phyloP scores from a whole-genome alignment of 2,329 filamentous ascomycete genomes.

The Cucurbitaria berberidis region DNA sequence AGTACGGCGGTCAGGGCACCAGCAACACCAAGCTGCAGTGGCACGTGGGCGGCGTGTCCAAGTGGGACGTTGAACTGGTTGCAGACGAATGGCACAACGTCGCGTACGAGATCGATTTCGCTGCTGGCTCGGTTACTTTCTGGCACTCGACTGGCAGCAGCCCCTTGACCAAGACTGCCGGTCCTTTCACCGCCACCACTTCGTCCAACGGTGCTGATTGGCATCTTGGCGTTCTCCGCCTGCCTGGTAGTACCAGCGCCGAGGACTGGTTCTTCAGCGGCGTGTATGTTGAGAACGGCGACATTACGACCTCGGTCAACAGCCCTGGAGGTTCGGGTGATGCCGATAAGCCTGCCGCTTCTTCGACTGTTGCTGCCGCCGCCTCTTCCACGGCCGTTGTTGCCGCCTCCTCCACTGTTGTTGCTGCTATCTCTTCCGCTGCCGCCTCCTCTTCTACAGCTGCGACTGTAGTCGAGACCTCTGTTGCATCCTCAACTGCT shows the following conservation, averaged over 20 bases:
- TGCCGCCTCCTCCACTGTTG: constrained; percentile 3
- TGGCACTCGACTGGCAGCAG: constrained; percentile 71
- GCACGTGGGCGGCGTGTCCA: constrained; percentile 64
- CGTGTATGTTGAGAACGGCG: constrained; percentile 70
- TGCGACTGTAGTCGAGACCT: not conserved
- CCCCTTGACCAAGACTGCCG: constrained; percentile 63
- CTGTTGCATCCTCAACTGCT: constrained; percentile 3
- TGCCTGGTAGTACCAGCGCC: constrained; percentile 61
- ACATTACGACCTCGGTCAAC: constrained; percentile 41
- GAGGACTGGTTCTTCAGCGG: constrained; percentile 78
- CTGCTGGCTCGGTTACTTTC: constrained; percentile 66
- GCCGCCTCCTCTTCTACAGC: constrained; percentile 12
- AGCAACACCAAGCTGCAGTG: constrained; percentile 65
- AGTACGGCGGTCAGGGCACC: constrained; percentile 62
- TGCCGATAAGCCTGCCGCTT: constrained; percentile 11
- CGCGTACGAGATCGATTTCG: constrained; percentile 75
- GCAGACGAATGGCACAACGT: constrained; percentile 76
- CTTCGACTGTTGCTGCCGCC: constrained; percentile 11
- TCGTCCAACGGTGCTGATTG: constrained; percentile 73
- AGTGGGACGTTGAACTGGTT: constrained; percentile 68
- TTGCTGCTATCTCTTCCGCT: constrained; percentile 1
- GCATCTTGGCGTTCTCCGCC: constrained; percentile 73
- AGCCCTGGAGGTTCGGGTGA: constrained; percentile 20
- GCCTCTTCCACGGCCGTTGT: constrained; percentile 9
- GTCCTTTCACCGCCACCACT: constrained; percentile 65